Percentiles rank a stretch among this genome's conserved stretches.
Conservation (phyloP, 371 early-diverging fungal species). For the Rhizomucor miehei region DNA sequence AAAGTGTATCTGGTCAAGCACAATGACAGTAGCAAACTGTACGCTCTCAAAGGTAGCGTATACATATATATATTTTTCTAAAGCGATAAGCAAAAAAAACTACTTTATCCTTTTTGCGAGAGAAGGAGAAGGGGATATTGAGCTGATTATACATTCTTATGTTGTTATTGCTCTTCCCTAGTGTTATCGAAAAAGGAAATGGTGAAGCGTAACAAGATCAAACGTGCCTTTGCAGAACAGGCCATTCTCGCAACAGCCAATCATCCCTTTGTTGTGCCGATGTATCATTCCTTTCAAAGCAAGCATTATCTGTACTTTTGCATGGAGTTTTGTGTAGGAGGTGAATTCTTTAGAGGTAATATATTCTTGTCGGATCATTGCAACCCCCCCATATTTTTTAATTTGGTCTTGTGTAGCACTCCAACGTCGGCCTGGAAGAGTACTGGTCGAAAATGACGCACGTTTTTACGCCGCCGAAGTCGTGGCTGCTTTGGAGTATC, state of each 20-base stretch:
- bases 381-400: no score
- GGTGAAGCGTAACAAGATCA: slow-evolving; percentile 94
- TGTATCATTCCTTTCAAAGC: slow-evolving; percentile 96
- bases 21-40: slow-evolving; percentile 79
- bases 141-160: no score
- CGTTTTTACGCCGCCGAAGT: slow-evolving; percentile 99
- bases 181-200: slow-evolving; percentile 93
- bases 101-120: not conserved
- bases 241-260: slow-evolving; percentile 91
- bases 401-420: no score
- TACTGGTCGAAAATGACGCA: slow-evolving; percentile 83
- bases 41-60: slow-evolving; percentile 86
- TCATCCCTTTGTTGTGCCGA: slow-evolving; percentile 96
- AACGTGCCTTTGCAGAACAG: slow-evolving; percentile 95
- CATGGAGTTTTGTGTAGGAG: slow-evolving; percentile 99
- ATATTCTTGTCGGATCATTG: no score
- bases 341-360: slow-evolving; percentile 93
- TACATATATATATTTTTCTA: not conserved
- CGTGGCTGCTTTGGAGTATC: slow-evolving; percentile 86
- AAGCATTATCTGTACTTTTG: slow-evolving; percentile 93
- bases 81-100: not conserved
- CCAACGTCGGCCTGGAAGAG: slow-evolving; percentile 85
- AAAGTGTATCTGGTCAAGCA: slow-evolving; percentile 93
- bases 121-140: no score
- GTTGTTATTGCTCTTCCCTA: no score